phyloP scores from a whole-genome alignment of 148 eudicot species.

The Vaccinium corymbosum region DNA sequence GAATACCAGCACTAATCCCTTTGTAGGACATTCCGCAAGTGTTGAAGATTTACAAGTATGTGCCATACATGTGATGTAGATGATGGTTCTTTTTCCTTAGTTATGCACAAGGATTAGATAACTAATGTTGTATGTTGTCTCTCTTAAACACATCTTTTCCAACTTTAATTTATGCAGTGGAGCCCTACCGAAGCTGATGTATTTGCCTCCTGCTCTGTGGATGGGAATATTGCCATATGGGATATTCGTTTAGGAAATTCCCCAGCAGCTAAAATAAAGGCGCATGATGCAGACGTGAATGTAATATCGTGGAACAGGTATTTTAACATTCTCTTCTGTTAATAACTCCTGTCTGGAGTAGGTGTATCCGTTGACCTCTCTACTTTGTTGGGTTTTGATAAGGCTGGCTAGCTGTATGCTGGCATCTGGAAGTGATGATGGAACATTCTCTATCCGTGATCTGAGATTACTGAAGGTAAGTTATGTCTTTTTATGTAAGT shows the following conservation, averaged over 20 bases:
- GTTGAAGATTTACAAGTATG: constrained; percentile 93
- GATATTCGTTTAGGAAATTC: constrained; percentile 70
- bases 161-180: constrained; percentile 57
- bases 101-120: background rate
- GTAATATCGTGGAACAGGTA: constrained; percentile 98
- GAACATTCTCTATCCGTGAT: constrained; percentile 79
- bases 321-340: background rate
- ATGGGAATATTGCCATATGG: constrained; percentile 83
- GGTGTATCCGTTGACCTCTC: background rate
- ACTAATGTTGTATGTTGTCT: background rate
- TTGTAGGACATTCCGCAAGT: constrained; percentile 81
- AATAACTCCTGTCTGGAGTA: background rate
- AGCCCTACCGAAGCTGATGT: constrained; percentile 78
- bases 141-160: background rate
- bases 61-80: background rate
- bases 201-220: constrained; percentile 96
- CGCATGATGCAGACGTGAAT: constrained; percentile 94
- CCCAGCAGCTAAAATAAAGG: constrained; percentile 64
- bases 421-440: constrained; percentile 97
- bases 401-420: constrained; percentile 78
- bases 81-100: background rate
- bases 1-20: constrained; percentile 69
- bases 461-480: constrained; percentile 74
- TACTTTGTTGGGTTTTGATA: constrained; percentile 18
- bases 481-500: background rate